Evolutionary conservation across 257 asterid genomes (phyloP).

Genomic region (Galeopsis tetrahit): DNA sequence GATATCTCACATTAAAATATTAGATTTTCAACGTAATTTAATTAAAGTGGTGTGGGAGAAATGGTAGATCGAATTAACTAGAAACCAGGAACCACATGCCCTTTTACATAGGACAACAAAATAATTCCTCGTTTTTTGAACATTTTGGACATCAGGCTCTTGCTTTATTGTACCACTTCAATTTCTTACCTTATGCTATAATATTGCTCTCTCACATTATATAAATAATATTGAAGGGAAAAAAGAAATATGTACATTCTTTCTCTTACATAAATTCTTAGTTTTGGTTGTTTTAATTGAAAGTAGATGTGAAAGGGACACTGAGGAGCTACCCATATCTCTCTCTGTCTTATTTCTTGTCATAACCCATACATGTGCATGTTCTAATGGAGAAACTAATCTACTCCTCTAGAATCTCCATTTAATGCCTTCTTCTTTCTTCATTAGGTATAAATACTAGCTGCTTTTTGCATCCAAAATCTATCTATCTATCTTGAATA

Average conservation of each 20-base stretch:
- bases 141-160: slow-evolving; percentile 61
- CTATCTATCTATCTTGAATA: background rate
- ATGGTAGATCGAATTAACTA: slow-evolving; percentile 34
- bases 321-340: slow-evolving; percentile 58
- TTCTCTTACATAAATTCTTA: no score
- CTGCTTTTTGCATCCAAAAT: background rate
- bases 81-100: slow-evolving; percentile 52
- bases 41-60: slow-evolving; percentile 27
- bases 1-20: slow-evolving; percentile 24
- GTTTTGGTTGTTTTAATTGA: slow-evolving; percentile 22
- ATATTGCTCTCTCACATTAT: no score
- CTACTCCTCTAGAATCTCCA: slow-evolving; percentile 41
- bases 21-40: slow-evolving; percentile 31
- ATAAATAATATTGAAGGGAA: no score
- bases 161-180: slow-evolving; percentile 48
- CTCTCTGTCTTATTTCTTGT: slow-evolving; percentile 38
- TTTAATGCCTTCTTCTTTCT: slow-evolving; percentile 53
- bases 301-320: slow-evolving; percentile 50
- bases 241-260: no score
- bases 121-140: slow-evolving; percentile 52
- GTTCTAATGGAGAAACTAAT: slow-evolving; percentile 45
- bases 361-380: slow-evolving; percentile 67
- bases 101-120: slow-evolving; percentile 54
- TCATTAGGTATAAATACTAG: slow-evolving; percentile 28
- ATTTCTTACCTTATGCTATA: no score